Percentiles rank a stretch among this genome's conserved stretches.
These are phyloP conservation scores for Suillus luteus DNA, from an alignment of 768 basidiomycete species.

Conservation along the genomic window DNA sequence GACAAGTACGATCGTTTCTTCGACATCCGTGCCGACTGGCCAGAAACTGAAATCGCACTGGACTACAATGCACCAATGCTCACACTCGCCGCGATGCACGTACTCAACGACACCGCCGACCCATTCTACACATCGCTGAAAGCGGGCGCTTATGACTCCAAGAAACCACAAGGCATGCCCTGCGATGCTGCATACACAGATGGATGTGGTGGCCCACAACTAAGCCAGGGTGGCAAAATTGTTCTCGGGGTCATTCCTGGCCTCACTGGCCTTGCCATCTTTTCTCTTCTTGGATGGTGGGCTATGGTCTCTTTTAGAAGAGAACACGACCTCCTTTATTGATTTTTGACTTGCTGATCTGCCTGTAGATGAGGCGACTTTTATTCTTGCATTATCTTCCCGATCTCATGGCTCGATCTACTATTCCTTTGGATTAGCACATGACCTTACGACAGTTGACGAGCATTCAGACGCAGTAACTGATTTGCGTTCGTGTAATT, in stretches of 20 bases:
- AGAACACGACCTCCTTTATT: conserved; percentile 1
- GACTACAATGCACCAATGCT: conserved; percentile 92
- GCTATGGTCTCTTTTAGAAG: conserved; percentile 19
- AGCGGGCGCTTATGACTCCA: conserved; percentile 64
- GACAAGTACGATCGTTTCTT: conserved; percentile 73
- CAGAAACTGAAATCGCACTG: conserved; percentile 84
- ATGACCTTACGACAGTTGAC: not conserved
- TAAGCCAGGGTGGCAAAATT: conserved; percentile 65
- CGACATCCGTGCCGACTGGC: conserved; percentile 89
- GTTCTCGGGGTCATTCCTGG: conserved; percentile 70
- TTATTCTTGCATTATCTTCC: not conserved
- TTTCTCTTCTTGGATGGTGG: conserved; percentile 44
- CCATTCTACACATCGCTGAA: conserved; percentile 77
- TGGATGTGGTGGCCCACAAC: conserved; percentile 50
- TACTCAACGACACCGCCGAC: conserved; percentile 65
- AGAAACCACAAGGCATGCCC: conserved; percentile 66
- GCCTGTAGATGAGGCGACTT: not conserved
- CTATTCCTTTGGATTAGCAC: not conserved
- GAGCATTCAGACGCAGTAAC: not conserved
- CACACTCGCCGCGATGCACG: conserved; percentile 79
- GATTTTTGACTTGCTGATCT: not conserved
- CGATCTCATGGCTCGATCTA: not conserved
- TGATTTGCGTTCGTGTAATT: conserved; percentile 5
- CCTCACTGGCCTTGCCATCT: conserved; percentile 59
- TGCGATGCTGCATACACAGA: conserved; percentile 72